Evolutionary conservation across 805 yeast genomes (phyloP), one percentile per base, ranked within the genome.

Genomic region (Saccharomycopsis sp.): DNA sequence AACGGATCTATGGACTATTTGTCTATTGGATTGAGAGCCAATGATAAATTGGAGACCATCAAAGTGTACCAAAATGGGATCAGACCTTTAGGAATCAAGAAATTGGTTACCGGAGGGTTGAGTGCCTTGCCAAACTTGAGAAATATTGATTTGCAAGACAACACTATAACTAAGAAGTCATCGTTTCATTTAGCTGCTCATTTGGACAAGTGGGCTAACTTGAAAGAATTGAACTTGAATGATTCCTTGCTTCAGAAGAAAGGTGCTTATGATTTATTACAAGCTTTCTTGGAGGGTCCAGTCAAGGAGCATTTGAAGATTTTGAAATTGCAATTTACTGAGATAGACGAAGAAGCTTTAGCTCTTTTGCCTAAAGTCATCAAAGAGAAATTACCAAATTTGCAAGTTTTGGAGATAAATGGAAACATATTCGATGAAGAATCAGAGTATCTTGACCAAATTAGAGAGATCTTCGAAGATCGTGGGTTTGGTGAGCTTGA

Each of bases 1-100:
- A 91, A 91, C 71, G 99, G 98, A 2, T 91, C 97, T 3, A 82
- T 90, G 72, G 84, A 84, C 66, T 86, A 87, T 64, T 80, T 96
- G 74, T 83, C 97, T 8, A 77, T 89, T 58, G 97, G 96, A 61
- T 79, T 94, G 65, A 86, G 87, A 69, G 85, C 86, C 56, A 97
- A 94, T 71, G 78, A 80, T 50, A 81, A 84, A 56, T 77, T 92
- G 68, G 82, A 87, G 71, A 82, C 78, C 60, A 83, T 92, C 41
- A 84, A 87, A 69, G 78, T 94, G 64, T 93, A 90, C 69, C 99
- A 94, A 75, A 94, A 94, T 71, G 99, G 99, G 69, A 94, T 94
- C 64, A 85, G 99, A 73, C 98, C 96, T 57, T 85, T 83, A 58
- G 99, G 99, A 65, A 85, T 93, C 58, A 81, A 86, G 63, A 84